Base-by-base conservation (phyloP, 805 yeast genomes). In the Lipomyces anomalus region DNA sequence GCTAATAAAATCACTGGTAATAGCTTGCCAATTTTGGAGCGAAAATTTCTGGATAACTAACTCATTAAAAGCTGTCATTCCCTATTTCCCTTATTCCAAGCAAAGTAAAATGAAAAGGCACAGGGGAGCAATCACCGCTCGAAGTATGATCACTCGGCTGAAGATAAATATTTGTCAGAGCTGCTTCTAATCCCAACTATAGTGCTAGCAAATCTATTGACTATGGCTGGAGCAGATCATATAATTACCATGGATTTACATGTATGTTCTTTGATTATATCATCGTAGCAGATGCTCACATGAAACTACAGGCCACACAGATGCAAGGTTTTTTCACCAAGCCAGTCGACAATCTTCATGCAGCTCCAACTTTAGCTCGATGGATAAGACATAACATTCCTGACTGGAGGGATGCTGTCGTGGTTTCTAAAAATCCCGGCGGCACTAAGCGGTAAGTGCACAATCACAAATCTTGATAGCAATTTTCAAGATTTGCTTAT, bases 181-280 rank as follows among this genome's bases (percentile, higher is more conserved):
- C 11, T 18, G 11, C 17, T n/a, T n/a, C n/a, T n/a, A n/a, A n/a
- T n/a, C n/a, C n/a, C 26, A 4, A 3, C n/a, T 16, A 9, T 22
- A 85, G 56, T 92, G 97, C 75, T 92, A 62, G 97, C 99, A 50
- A 92, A 92, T 59, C 70, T 92, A 61, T 71, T 92, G 53, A 80
- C 88, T 47, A 94, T 92, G 94, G 97, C 98, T 3, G 99, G 99
- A 57, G 98, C 97, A 22, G 97, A 92, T 67, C 99, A 92, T 67
- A 94, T 92, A 47, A 90, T 92, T 33, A 86, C 96, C 2, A 89
- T 92, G 97, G 99, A 92, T 63, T 71, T 92, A 56, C 84, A 79
- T 59, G 47, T 47, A 30, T n/a, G 44, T 28, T 17, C 16, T 13
- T 11, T 11, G 13, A n/a, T 35, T n/a, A 35, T 11, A 11, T 9